Evolutionary conservation across 805 yeast species (phyloP), one percentile per base, ranked within the genome.

Genomic region (Kluyveromyces dobzhanskii): DNA sequence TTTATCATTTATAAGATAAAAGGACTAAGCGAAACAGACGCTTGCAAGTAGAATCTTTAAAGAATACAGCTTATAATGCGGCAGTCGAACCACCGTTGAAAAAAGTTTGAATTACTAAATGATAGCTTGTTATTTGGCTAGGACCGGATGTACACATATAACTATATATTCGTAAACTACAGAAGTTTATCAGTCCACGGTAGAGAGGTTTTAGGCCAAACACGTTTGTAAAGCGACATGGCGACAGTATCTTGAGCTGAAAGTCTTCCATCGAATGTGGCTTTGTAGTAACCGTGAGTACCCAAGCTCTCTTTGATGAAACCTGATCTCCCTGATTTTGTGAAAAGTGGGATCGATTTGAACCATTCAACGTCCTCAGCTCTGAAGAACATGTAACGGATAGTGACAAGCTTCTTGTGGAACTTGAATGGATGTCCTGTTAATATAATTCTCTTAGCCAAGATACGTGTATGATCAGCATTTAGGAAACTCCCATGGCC

Each of bases 221-320:
- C 82, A 54, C 98, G 78, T 66, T 85, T 90, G 67, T 84, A 92
- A 50, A 92, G 64, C 23, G 95, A 78, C 97, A 92, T 86, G 17
- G 86, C 97, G 35, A 92, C 78, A 11, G 85, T 79, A 62, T 92
- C 99, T 64, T 88, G 97, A 0, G 96, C 82, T 38, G 83, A 78
- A 53, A 94, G 67, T 54, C 81, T 85, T 43, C 88, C 90, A 57
- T 92, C 97, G 53, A 92, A 92, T 7, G 84, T 82, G 17, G 97
- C 95, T 66, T 92, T 92, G 75, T 82, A 88, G 68, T 90, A 86
- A 46, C 99, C 99, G 59, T 92, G 98, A 2, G 98, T 92, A 65
- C 99, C 99, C 67, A 92, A 71, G 57, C 88, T 76, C 60, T 90
- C 97, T 63, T 85, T 90, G 59, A 94, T 90, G 61, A 83, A 83